Conservation (phyloP, 2,329 filamentous ascomycete species). For the Mycosphaerelloides madeirae region DNA sequence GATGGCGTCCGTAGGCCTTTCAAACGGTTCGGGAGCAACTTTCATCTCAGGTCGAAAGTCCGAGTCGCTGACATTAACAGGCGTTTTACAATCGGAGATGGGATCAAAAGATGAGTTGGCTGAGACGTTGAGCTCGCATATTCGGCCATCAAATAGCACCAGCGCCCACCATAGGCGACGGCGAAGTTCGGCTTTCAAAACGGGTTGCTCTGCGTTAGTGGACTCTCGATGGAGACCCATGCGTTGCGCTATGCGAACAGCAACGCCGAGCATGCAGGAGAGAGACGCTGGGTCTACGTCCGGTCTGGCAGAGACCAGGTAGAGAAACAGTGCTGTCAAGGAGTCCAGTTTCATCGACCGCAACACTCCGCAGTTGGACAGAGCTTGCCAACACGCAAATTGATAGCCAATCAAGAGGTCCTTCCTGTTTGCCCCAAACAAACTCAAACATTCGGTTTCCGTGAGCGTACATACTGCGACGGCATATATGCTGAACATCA, state of each 20-base stretch:
- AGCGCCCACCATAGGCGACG: conserved; percentile 44
- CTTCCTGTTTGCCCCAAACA: conserved; percentile 1
- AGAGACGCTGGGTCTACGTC: conserved; percentile 7
- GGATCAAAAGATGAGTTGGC: conserved; percentile 36
- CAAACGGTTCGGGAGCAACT: conserved; percentile 25
- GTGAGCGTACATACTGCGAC: conserved; percentile 14
- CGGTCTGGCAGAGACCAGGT: conserved; percentile 39
- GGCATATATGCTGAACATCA: conserved; percentile 17
- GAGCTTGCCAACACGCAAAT: conserved; percentile 45
- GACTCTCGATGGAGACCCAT: conserved; percentile 16
- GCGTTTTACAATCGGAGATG: conserved; percentile 42
- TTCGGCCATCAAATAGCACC: conserved; percentile 62
- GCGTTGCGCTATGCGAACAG: conserved; percentile 17
- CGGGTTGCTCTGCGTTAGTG: conserved; percentile 1
- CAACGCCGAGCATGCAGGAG: conserved; percentile 12
- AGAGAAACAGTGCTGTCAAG: conserved; percentile 51
- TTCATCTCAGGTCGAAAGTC: conserved; percentile 37
- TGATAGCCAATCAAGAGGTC: conserved; percentile 29
- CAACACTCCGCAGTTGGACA: conserved; percentile 42
- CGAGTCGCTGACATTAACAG: conserved; percentile 41
- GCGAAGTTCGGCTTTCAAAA: conserved; percentile 18
- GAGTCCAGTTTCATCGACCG: conserved; percentile 40
- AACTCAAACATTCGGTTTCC: conserved; percentile 35
- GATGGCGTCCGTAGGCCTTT: conserved; percentile 37
- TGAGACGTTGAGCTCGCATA: conserved; percentile 60